A percentile compares a stretch with the other conserved stretches of the same genome.
Evolutionary conservation across 1,139 yeast species (phyloP).

Genomic region (Magnusiomyces fungicola): DNA sequence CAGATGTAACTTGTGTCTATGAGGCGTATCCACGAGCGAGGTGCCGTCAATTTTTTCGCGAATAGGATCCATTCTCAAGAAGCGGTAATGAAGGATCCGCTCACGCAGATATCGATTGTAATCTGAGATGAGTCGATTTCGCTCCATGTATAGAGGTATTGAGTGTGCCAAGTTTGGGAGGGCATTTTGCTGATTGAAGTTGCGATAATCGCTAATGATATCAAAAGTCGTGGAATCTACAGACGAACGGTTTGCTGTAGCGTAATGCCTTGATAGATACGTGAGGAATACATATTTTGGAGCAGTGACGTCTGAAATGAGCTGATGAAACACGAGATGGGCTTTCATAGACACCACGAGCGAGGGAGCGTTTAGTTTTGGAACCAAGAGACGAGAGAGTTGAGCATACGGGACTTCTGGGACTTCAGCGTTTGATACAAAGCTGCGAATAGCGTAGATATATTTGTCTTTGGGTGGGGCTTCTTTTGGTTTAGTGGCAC

Average conservation of each 20-base stretch:
- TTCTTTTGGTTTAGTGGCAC: slow-evolving; percentile 22
- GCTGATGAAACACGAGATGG: slow-evolving; percentile 22
- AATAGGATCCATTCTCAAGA: slow-evolving; percentile 21
- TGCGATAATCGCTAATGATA: slow-evolving; percentile 5
- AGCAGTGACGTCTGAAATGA: slow-evolving; percentile 19
- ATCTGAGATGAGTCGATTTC: slow-evolving; percentile 17
- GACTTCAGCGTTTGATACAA: slow-evolving; percentile 12
- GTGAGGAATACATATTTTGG: slow-evolving; percentile 13
- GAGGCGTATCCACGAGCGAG: slow-evolving; percentile 18
- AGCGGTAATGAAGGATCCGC: slow-evolving; percentile 19
- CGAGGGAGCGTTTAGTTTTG: slow-evolving; percentile 14
- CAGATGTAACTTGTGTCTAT: slow-evolving; percentile 11
- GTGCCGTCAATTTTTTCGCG: slow-evolving; percentile 20
- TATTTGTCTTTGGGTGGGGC: slow-evolving; percentile 21
- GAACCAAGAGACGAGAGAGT: slow-evolving; percentile 15
- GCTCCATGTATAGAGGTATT: slow-evolving; percentile 14
- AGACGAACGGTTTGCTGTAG: slow-evolving; percentile 15
- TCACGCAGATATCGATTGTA: slow-evolving; percentile 23
- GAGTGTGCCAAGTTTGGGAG: slow-evolving; percentile 17
- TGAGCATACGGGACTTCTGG: slow-evolving; percentile 16
- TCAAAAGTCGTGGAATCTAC: slow-evolving; percentile 13
- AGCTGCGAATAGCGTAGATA: slow-evolving; percentile 16
- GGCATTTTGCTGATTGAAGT: slow-evolving; percentile 5
- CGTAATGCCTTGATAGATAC: slow-evolving; percentile 10
- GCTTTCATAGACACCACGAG: slow-evolving; percentile 20